Evolutionary conservation across 495 filamentous ascomycete genomes (phyloP).

Genomic region (Hyaloscypha variabilis): DNA sequence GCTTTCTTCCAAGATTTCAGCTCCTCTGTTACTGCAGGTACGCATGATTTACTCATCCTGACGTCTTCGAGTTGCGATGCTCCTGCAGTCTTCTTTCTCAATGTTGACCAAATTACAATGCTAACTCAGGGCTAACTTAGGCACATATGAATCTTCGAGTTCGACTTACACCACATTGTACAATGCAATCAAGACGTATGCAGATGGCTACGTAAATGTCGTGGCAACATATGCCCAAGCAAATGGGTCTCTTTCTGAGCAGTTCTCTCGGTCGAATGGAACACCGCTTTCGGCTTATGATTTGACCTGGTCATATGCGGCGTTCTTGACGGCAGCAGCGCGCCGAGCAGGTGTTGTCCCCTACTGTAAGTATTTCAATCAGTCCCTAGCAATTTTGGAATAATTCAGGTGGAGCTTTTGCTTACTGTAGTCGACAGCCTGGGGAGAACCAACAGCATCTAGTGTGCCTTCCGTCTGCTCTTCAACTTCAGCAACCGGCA

Average conservation of each 20-base stretch:
- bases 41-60: background rate
- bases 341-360: slow-evolving; percentile 33
- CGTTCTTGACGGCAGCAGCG: slow-evolving; percentile 41
- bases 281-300: slow-evolving; percentile 51
- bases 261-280: slow-evolving; percentile 54
- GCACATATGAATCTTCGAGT: slow-evolving; percentile 45
- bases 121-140: background rate
- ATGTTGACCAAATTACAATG: background rate
- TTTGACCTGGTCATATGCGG: slow-evolving; percentile 57
- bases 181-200: slow-evolving; percentile 56
- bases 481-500: slow-evolving; percentile 54
- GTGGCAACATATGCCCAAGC: slow-evolving; percentile 49
- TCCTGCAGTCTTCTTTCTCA: background rate
- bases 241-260: slow-evolving; percentile 60
- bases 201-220: slow-evolving; percentile 60
- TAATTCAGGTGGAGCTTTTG: no score
- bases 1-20: slow-evolving; percentile 53
- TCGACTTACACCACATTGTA: slow-evolving; percentile 50
- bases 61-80: background rate
- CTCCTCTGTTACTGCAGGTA: slow-evolving; percentile 46
- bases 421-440: no score
- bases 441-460: slow-evolving; percentile 51
- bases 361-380: slow-evolving; percentile 21
- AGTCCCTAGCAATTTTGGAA: no score
- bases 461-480: slow-evolving; percentile 58